phyloP scores from a whole-genome alignment of 139 green algal genomes.

The Nannochloris sp. region DNA sequence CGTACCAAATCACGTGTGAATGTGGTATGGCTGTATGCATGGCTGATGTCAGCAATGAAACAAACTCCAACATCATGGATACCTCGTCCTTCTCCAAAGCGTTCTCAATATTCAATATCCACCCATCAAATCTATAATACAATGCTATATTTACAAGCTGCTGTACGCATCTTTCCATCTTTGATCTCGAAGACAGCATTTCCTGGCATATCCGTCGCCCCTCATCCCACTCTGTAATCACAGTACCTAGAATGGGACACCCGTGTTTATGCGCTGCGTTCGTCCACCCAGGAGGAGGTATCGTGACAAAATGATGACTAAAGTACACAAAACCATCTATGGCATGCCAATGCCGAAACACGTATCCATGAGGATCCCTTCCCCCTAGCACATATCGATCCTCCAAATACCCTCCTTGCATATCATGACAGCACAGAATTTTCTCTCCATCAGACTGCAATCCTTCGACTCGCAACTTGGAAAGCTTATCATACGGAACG shows the following conservation, averaged over 20 bases:
- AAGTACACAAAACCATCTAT: conserved; percentile 81
- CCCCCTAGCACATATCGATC: conserved; percentile 29
- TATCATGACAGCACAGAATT: conserved; percentile 80
- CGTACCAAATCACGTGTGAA: conserved; percentile 54
- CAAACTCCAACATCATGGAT: conserved; percentile 54
- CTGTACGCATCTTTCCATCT: conserved; percentile 25
- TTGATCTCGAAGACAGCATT: conserved; percentile 34
- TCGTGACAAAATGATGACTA: conserved; percentile 47
- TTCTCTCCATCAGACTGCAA: conserved; percentile 20
- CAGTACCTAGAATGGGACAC: conserved; percentile 54
- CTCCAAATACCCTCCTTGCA: conserved; percentile 61
- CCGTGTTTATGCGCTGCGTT: conserved; percentile 64
- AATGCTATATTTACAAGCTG: conserved; percentile 49
- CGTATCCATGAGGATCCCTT: conserved; percentile 16
- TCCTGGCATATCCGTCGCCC: conserved; percentile 37
- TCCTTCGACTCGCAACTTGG: not conserved
- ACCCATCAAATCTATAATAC: conserved; percentile 74
- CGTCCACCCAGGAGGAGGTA: conserved; percentile 64
- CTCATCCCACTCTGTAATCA: conserved; percentile 68
- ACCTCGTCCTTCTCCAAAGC: conserved; percentile 28
- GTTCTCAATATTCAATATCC: conserved; percentile 87
- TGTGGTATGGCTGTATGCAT: conserved; percentile 2
- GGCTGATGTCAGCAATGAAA: conserved; percentile 24
- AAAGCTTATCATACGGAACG: too few species aligned
- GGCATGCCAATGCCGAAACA: conserved; percentile 49